Evolutionary conservation across 2,329 filamentous ascomycete genomes (phyloP), one percentile per base, ranked within the genome.

Genomic region (Coleophoma crateriformis): DNA sequence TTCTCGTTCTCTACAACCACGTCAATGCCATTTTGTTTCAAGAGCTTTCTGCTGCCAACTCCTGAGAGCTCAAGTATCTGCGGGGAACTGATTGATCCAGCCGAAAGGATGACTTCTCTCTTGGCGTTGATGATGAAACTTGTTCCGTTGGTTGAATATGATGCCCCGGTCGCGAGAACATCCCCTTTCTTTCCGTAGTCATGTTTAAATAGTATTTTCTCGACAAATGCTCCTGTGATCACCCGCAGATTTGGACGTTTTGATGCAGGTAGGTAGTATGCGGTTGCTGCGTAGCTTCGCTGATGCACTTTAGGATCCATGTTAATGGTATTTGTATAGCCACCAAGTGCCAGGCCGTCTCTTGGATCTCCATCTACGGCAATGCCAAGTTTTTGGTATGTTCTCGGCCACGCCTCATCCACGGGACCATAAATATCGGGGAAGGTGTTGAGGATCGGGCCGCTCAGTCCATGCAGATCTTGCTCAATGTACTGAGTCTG

Each of bases 181-280:
- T 38, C 11, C 5, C 7, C 35, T 14, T 7, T 4, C 15, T 38
- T 14, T 13, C 32, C 20, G 13, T 34, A n/a, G 3, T 12, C 22
- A 34, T 20, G 13, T 7, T 50, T 49, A 17, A 56, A 12, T 59
- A 90, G 85, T 64, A 95, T 71, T 67, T 84, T 87, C 64, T 81
- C 87, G 53, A 94, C 89, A 82, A 88, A 91, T 14, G 88, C 85
- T 63, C 94, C 84, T 63, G 88, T 94, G 50, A 95, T 74, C 51
- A 95, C 76, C 39, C 87, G 91, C 65, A 95, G 68, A 72, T 95
- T 95, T 15, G 33, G 33, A 17, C 57, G 43, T 10, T 33, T 17
- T n/a, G 40, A n/a, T n/a, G 39, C 49, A 6, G 52, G 55, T 3
- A 51, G 41, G 11, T 34, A 50, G 34, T 57, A 57, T 19, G 53